A percentile compares a stretch with the other conserved stretches of the same genome.
Conservation (phyloP, 352 stramenopile genomes). For the Globisporangium apiculatum region DNA sequence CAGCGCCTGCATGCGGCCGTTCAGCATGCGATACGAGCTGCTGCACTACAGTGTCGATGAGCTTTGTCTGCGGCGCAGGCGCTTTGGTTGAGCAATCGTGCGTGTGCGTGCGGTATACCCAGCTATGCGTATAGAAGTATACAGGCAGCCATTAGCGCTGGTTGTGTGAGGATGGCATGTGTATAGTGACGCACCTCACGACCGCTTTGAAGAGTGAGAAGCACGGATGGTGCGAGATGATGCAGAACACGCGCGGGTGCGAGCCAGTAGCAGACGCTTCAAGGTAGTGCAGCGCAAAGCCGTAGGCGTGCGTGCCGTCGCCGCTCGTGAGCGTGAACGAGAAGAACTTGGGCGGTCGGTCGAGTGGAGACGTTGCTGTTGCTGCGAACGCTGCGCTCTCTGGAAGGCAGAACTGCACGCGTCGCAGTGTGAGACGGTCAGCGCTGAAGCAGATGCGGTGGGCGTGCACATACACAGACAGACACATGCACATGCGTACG, state of each 20-base stretch:
- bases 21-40: slow-evolving; percentile 27
- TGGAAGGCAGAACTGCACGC: slow-evolving; percentile 65
- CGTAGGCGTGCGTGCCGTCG: slow-evolving; percentile 60
- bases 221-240: slow-evolving; percentile 78
- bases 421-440: not conserved
- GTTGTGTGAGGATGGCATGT: not conserved
- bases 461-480: not conserved
- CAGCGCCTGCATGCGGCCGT: slow-evolving; percentile 22
- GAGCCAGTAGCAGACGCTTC: slow-evolving; percentile 26
- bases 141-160: too few species aligned
- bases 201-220: slow-evolving; percentile 79
- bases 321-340: slow-evolving; percentile 76
- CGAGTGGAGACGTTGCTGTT: slow-evolving; percentile 27
- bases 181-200: slow-evolving; percentile 29
- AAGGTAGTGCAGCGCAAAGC: slow-evolving; percentile 62
- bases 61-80: not conserved
- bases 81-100: not conserved
- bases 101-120: not conserved
- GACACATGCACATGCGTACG: slow-evolving; percentile 24
- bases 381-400: slow-evolving; percentile 33
- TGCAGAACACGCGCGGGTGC: slow-evolving; percentile 55
- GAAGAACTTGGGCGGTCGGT: slow-evolving; percentile 68
- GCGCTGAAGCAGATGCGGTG: not conserved
- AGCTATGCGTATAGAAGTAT: too few species aligned
- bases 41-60: slow-evolving; percentile 15